Base-by-base conservation (phyloP, 2,329 filamentous ascomycete species). In the Phaeosphaeriaceae sp. region DNA sequence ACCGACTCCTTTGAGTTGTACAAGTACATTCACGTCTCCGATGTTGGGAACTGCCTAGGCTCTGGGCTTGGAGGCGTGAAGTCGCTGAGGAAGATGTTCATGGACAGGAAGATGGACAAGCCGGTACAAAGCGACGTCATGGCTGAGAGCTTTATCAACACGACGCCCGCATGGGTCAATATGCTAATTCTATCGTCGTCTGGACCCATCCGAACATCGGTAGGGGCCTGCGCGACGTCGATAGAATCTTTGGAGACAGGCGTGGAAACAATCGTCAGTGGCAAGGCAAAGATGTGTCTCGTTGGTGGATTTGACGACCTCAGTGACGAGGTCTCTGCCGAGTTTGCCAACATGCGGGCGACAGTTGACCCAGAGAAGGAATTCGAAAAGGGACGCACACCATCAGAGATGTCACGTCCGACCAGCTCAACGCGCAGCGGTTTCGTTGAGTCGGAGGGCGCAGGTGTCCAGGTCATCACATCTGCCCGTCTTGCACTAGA, bases 331-430 rank as follows among this genome's bases (percentile, higher is more conserved):
- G 95, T 94, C 42, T 97, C 94, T 1, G 97, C 97, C 71, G 94
- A 99, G 77, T 99, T 99, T 74, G 94, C 94, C 81, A 99, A 99
- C 81, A 99, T 99, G 94, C 96, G 96, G 79, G 94, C 94, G 50
- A 99, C 94, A 46, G 97, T 92, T 83, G 99, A 97, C 71, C 92
- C 93, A 18, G 89, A 97, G 54, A 92, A 97, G 62, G 95, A 99
- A 74, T 90, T 99, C 64, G 91, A 87, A 8, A 93, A 97, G 68
- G 94, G 94, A 37, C 90, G 94, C 60, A 97, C 93, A 41, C 93
- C 94, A 9, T 86, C 87, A 75, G 94, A 99, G 77, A 99, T 99
- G 94, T 99, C 95, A 26, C 88, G 94, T 54, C 94, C 94, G 4
- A 95, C 92, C 5, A 97, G 95, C 37, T 97, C 94, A 2, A 97